These are phyloP conservation scores for Cladosporium cucumerinum DNA, from an alignment of 2,329 filamentous ascomycete genomes.

Conservation along the genomic window DNA sequence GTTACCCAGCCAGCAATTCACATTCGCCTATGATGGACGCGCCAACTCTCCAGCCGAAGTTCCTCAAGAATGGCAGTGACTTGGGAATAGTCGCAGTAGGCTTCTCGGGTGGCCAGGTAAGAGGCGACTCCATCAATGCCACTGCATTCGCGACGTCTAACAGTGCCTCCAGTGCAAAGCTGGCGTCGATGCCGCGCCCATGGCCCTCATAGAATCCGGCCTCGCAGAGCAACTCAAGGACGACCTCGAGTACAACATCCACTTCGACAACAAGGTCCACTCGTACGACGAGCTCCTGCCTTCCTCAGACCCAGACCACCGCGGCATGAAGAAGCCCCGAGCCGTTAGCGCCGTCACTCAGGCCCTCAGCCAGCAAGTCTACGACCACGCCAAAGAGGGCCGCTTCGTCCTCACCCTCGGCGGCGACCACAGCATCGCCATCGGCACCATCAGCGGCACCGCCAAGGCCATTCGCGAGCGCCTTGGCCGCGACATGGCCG, in stretches of 20 bases:
- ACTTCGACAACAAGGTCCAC: slow-evolving; percentile 80
- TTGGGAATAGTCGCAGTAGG: slow-evolving; percentile 91
- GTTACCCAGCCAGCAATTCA: neutral
- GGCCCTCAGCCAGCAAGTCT: slow-evolving; percentile 77
- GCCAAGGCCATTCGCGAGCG: slow-evolving; percentile 84
- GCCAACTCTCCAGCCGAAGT: slow-evolving; percentile 63
- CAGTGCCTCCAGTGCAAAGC: slow-evolving; percentile 66
- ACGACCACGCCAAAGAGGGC: slow-evolving; percentile 77
- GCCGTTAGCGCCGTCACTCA: slow-evolving; percentile 82
- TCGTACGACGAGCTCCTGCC: slow-evolving; percentile 75
- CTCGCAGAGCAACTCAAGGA: slow-evolving; percentile 77
- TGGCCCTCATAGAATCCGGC: slow-evolving; percentile 82
- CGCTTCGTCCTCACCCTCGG: slow-evolving; percentile 89
- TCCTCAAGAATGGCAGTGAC: slow-evolving; percentile 74
- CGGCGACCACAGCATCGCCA: slow-evolving; percentile 94
- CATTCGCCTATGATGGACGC: slow-evolving; percentile 39
- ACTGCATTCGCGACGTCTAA: slow-evolving; percentile 7
- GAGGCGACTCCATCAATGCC: neutral
- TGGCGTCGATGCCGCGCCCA: slow-evolving; percentile 86
- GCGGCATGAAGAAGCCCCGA: slow-evolving; percentile 90
- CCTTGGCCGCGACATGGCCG: slow-evolving; percentile 76
- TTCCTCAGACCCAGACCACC: slow-evolving; percentile 69
- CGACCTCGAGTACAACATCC: slow-evolving; percentile 83
- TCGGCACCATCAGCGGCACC: slow-evolving; percentile 85
- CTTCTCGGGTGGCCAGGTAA: slow-evolving; percentile 93